Evolutionary conservation across 805 yeast genomes (phyloP).

Genomic region (Nakazawaea pomicola): DNA sequence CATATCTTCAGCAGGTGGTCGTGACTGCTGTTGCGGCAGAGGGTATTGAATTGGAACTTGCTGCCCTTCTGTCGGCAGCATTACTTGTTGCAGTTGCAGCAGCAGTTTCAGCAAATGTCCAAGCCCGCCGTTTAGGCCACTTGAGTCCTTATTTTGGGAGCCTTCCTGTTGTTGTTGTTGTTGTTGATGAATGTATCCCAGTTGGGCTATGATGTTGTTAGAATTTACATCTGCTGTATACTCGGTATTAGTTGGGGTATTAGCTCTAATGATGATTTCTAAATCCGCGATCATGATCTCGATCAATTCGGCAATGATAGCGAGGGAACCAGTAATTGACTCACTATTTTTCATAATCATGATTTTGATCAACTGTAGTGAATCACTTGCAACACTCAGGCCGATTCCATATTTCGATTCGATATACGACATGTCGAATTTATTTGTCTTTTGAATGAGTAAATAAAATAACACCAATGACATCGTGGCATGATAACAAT

Average conservation of each 20-base stretch:
- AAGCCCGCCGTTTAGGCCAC: too few relatives aligned
- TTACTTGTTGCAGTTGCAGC: too few relatives aligned
- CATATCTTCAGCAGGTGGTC: too few relatives aligned
- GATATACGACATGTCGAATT: constrained; percentile 3
- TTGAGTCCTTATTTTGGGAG: too few relatives aligned
- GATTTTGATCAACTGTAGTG: constrained; percentile 6
- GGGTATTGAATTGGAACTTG: too few relatives aligned
- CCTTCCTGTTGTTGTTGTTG: not conserved
- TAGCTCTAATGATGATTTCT: constrained; percentile 5
- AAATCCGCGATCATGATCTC: constrained; percentile 9
- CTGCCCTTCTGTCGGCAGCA: too few relatives aligned
- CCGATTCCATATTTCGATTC: constrained; percentile 7
- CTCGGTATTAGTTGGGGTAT: too few relatives aligned
- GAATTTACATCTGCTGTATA: too few relatives aligned
- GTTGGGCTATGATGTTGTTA: not conserved
- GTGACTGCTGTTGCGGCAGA: not conserved
- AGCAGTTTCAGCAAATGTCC: too few relatives aligned
- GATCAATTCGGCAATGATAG: constrained; percentile 9
- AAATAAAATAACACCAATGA: constrained; percentile 14
- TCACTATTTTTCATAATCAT: constrained; percentile 5
- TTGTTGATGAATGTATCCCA: not conserved
- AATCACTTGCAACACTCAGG: not conserved
- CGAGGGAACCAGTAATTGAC: constrained; percentile 2
- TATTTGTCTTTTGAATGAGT: not conserved
- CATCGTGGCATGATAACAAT: constrained; percentile 16